Conservation (phyloP, 768 basidiomycete species). For the Rhizopogon rudus region DNA sequence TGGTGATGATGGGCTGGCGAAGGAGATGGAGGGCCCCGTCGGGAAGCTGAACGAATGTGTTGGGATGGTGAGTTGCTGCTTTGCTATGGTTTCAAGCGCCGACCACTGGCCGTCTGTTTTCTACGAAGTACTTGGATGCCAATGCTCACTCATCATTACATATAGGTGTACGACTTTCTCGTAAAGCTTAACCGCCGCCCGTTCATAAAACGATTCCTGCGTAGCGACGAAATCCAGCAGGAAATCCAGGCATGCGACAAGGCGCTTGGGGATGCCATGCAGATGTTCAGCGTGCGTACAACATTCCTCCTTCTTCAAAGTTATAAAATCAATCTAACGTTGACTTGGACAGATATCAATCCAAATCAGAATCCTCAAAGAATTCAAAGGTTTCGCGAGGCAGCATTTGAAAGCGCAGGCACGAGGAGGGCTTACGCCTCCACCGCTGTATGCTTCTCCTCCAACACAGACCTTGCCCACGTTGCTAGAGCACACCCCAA, state of each 20-base stretch:
- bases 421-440: neutral
- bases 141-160: neutral
- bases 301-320: slow-evolving; percentile 6
- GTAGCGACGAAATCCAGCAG: slow-evolving; percentile 60
- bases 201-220: slow-evolving; percentile 75
- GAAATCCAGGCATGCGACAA: slow-evolving; percentile 50
- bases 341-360: neutral
- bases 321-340: neutral
- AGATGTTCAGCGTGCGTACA: slow-evolving; percentile 46
- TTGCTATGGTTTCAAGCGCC: neutral
- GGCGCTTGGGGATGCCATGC: slow-evolving; percentile 47
- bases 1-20: slow-evolving; percentile 29
- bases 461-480: too few species aligned
- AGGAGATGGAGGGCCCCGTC: slow-evolving; percentile 49
- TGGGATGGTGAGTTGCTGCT: slow-evolving; percentile 36
- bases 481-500: neutral
- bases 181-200: slow-evolving; percentile 58
- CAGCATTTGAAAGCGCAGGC: neutral
- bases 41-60: slow-evolving; percentile 33
- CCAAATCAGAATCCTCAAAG: neutral
- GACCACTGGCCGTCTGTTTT: neutral
- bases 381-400: neutral
- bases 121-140: too few species aligned
- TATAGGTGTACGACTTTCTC: slow-evolving; percentile 48
- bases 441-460: neutral